Evolutionary conservation across 441 rosid genomes (phyloP).

Genomic region (Adansonia rubrostipa): DNA sequence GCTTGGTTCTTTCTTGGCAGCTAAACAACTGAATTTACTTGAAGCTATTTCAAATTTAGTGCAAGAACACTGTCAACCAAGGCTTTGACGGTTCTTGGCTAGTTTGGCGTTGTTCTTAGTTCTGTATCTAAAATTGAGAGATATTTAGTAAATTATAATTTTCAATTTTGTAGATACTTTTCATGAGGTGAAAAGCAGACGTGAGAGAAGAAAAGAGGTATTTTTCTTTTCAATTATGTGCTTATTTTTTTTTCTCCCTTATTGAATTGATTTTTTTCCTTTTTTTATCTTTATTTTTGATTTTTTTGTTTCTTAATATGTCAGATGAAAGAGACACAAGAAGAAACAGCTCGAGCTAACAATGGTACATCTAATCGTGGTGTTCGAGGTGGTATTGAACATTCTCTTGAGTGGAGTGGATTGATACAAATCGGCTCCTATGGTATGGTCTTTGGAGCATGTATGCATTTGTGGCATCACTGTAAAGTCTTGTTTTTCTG

Average conservation of each 20-base stretch:
- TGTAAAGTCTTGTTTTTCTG: slow-evolving; percentile 20
- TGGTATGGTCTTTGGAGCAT: slow-evolving; percentile 40
- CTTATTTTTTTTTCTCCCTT: background rate
- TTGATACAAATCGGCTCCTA: slow-evolving; percentile 26
- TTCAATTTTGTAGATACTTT: slow-evolving; percentile 51
- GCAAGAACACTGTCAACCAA: background rate
- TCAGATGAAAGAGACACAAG: slow-evolving; percentile 52
- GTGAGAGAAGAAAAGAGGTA: slow-evolving; percentile 66
- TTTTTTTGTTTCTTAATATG: slow-evolving; percentile 15
- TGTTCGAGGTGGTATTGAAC: slow-evolving; percentile 39
- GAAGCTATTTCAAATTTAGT: background rate
- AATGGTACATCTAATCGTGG: slow-evolving; percentile 28
- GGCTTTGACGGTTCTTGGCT: background rate
- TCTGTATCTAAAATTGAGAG: background rate
- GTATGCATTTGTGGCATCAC: slow-evolving; percentile 25
- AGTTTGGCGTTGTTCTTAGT: no score
- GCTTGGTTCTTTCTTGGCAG: background rate
- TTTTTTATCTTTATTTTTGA: background rate
- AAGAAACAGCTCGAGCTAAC: slow-evolving; percentile 35
- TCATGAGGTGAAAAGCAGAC: slow-evolving; percentile 69
- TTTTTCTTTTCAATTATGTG: background rate
- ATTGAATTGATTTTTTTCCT: background rate
- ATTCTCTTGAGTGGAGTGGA: slow-evolving; percentile 28
- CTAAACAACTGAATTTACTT: background rate
- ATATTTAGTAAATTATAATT: slow-evolving; percentile 25